These are phyloP conservation scores for Punica granatum DNA, from an alignment of 345 rosid species.

Conservation along the genomic window DNA sequence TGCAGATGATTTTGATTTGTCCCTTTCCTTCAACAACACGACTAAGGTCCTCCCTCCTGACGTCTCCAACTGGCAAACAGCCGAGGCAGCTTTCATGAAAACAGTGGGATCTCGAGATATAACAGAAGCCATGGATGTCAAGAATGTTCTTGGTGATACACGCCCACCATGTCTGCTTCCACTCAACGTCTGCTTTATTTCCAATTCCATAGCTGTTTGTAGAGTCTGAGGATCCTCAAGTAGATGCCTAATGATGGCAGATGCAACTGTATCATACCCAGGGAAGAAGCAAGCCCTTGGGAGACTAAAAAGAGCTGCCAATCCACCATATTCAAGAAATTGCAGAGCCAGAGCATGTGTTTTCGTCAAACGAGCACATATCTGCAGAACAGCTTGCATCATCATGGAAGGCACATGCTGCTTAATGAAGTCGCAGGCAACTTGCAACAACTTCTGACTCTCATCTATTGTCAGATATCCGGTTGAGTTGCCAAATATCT, in stretches of 20 bases:
- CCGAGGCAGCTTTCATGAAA: constrained; percentile 79
- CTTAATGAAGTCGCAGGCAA: constrained; percentile 69
- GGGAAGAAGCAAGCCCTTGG: constrained; percentile 83
- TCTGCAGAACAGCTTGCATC: constrained; percentile 95
- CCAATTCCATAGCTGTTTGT: constrained; percentile 96
- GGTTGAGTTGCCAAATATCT: constrained; percentile 68
- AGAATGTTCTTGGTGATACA: constrained; percentile 52
- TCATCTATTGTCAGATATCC: constrained; percentile 75
- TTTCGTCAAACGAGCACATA: constrained; percentile 92
- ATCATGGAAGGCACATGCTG: constrained; percentile 78
- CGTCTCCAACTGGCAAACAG: constrained; percentile 82
- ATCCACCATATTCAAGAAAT: constrained; percentile 82
- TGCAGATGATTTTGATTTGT: constrained; percentile 51
- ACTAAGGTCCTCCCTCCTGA: constrained; percentile 78
- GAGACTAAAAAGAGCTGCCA: constrained; percentile 70
- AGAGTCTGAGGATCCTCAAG: constrained; percentile 96
- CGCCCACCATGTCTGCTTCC: constrained; percentile 70
- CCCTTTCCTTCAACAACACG: constrained; percentile 69
- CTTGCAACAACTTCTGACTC: constrained; percentile 52
- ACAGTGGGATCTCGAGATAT: constrained; percentile 82
- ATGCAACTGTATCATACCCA: constrained; percentile 84
- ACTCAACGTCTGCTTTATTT: constrained; percentile 73
- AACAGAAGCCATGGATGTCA: constrained; percentile 87
- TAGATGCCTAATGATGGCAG: constrained; percentile 80
- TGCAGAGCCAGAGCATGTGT: constrained; percentile 65